These are phyloP conservation scores for Acephala macrosclerotiorum DNA, from an alignment of 2,329 filamentous ascomycete species.

Conservation along the genomic window DNA sequence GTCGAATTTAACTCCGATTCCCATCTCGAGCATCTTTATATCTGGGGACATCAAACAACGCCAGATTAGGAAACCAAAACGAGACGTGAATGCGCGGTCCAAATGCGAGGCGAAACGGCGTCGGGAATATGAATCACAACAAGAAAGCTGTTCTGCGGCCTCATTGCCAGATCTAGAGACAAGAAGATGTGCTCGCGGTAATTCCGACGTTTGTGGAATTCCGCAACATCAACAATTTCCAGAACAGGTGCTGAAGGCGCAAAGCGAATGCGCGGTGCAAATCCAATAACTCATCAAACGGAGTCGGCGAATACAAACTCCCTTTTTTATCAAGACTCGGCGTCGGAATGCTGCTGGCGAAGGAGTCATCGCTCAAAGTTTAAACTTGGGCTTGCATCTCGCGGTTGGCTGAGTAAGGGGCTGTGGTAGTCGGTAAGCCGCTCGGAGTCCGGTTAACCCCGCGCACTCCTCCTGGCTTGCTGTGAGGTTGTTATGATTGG, in stretches of 20 bases:
- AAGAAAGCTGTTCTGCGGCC: too few relatives aligned
- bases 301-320: neutral
- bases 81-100: too few relatives aligned
- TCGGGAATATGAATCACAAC: too few relatives aligned
- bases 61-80: too few relatives aligned
- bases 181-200: too few relatives aligned
- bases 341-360: neutral
- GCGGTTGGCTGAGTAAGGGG: neutral
- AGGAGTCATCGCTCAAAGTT: neutral
- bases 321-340: neutral
- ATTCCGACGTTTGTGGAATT: too few relatives aligned
- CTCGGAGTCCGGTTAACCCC: constrained; percentile 2
- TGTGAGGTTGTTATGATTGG: too few relatives aligned
- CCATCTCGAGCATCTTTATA: too few relatives aligned
- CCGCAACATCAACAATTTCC: neutral
- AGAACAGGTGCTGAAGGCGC: neutral
- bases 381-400: neutral
- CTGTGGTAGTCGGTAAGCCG: constrained; percentile 1
- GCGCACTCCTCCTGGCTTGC: neutral
- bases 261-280: neutral
- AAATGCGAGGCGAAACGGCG: too few relatives aligned
- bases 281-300: neutral
- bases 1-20: too few relatives aligned
- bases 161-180: too few relatives aligned
- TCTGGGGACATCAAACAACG: too few relatives aligned